These are phyloP conservation scores for Bassia scoparia DNA, from an alignment of 148 eudicot genomes.

Conservation along the genomic window DNA sequence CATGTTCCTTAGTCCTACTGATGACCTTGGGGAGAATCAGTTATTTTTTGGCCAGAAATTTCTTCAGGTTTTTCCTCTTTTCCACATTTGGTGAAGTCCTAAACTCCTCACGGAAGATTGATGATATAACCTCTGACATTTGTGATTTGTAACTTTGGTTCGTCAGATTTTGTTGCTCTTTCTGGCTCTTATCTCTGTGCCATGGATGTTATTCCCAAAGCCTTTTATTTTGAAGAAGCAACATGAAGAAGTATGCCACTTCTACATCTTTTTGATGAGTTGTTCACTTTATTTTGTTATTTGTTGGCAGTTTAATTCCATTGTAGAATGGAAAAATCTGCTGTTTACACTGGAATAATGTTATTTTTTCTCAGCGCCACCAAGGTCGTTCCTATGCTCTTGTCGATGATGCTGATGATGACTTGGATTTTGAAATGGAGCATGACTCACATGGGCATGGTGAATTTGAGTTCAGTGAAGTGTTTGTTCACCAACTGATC, in stretches of 20 bases:
- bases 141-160: conserved; percentile 11
- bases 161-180: conserved; percentile 55
- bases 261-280: neutral
- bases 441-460: conserved; percentile 52
- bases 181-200: conserved; percentile 68
- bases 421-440: conserved; percentile 48
- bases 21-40: conserved; percentile 84
- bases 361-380: conserved; percentile 50
- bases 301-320: neutral
- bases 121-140: conserved; percentile 16
- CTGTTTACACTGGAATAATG: neutral
- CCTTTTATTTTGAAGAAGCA: conserved; percentile 86
- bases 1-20: conserved; percentile 88
- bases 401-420: conserved; percentile 46
- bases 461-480: conserved; percentile 72
- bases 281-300: neutral
- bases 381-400: conserved; percentile 53
- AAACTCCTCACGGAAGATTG: neutral
- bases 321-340: neutral
- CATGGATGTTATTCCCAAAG: conserved; percentile 92
- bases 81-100: conserved; percentile 2
- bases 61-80: conserved; percentile 51
- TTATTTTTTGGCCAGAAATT: conserved; percentile 70
- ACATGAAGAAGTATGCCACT: conserved; percentile 59
- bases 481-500: conserved; percentile 80